Percentiles rank a stretch among this genome's conserved stretches.
Evolutionary conservation across 352 stramenopile species (phyloP).

Genomic region (Globisporangium apiculatum): DNA sequence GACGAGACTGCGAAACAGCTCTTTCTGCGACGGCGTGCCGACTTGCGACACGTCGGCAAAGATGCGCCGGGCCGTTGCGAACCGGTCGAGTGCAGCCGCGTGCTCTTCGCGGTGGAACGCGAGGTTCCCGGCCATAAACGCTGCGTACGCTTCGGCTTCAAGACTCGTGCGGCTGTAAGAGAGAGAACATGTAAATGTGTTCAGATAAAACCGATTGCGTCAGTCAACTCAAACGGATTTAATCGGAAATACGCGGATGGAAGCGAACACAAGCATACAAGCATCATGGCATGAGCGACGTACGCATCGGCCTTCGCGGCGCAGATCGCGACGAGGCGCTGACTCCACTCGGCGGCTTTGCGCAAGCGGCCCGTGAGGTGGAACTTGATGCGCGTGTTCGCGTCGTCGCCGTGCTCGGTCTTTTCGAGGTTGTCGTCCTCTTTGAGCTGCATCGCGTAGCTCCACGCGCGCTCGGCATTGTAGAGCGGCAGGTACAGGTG

Average conservation of each 20-base stretch:
- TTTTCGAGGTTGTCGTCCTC: conserved; percentile 85
- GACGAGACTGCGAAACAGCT: conserved; percentile 61
- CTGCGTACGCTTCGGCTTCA: conserved; percentile 83
- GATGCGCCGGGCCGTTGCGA: conserved; percentile 73
- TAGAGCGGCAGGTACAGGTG: conserved; percentile 86
- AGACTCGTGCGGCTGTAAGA: conserved; percentile 65
- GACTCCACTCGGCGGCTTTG: conserved; percentile 86
- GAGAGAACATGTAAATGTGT: not conserved
- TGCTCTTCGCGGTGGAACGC: conserved; percentile 87
- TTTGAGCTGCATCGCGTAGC: conserved; percentile 89
- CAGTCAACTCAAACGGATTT: not conserved
- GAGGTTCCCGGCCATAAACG: conserved; percentile 86
- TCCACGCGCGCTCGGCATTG: conserved; percentile 88
- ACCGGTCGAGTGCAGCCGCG: conserved; percentile 72
- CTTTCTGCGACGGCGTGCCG: conserved; percentile 72
- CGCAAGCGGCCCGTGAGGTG: conserved; percentile 81
- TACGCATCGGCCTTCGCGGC: conserved; percentile 69
- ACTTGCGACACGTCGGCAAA: conserved; percentile 80
- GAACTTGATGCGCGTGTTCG: conserved; percentile 86
- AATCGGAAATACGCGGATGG: not conserved
- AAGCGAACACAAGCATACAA: not conserved
- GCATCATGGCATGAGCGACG: conserved; percentile 8
- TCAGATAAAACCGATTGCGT: too few species aligned
- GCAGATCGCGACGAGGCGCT: conserved; percentile 73
- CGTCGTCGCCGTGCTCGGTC: conserved; percentile 76